Conservation (phyloP, 352 stramenopile genomes). For the Phytophthora tubulina region DNA sequence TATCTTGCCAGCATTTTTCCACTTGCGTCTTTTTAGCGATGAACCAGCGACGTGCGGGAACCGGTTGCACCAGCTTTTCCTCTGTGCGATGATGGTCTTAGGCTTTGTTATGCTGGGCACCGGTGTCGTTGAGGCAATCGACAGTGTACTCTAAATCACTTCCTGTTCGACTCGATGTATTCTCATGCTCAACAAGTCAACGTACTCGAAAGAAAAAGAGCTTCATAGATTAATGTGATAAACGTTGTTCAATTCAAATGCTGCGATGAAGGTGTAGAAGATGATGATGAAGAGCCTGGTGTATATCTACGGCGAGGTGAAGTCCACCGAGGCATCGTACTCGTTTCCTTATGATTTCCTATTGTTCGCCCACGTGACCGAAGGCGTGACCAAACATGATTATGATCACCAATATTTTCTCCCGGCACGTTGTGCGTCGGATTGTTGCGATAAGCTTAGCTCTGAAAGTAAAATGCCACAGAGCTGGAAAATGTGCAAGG, state of each 20-base stretch:
- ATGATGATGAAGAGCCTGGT: no score
- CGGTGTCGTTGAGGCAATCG: conserved; percentile 43
- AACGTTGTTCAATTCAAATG: conserved; percentile 45
- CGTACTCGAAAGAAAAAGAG: no score
- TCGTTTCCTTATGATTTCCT: no score
- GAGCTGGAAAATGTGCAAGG: no score
- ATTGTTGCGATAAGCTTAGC: no score
- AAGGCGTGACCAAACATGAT: no score
- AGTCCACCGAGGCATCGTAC: no score
- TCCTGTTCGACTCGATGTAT: not conserved
- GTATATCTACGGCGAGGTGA: no score
- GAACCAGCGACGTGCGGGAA: conserved; percentile 37
- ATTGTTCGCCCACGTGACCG: no score
- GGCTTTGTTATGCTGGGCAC: conserved; percentile 48
- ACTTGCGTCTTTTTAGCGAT: conserved; percentile 72
- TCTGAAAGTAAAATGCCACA: no score
- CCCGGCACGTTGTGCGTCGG: no score
- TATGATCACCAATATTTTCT: no score
- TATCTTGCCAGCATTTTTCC: conserved; percentile 89
- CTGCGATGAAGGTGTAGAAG: not conserved
- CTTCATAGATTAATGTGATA: conserved; percentile 3
- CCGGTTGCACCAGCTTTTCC: conserved; percentile 37
- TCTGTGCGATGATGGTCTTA: conserved; percentile 51
- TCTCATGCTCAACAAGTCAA: not conserved
- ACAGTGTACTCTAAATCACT: conserved; percentile 42